Base-by-base conservation (phyloP, 1,284 basidiomycete genomes). In the Leccinum subspadiceum region DNA sequence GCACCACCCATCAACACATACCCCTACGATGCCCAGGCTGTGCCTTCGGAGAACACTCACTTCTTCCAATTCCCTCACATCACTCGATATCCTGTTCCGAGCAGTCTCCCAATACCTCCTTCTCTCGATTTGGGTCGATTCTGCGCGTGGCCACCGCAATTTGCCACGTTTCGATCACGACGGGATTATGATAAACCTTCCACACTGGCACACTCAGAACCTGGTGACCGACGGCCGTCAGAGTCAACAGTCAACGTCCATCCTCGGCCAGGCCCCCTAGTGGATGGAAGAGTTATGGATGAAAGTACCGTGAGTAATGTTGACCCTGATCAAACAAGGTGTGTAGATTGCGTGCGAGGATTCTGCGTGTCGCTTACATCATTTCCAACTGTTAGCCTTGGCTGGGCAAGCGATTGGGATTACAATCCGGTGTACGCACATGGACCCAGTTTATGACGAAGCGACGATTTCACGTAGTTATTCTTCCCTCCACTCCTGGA, bases 31-130 rank as follows among this genome's bases (percentile, higher is more conserved):
- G 5, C 64, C 35, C 60, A 56, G 8, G n/a, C 60, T 7, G 60
- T 64, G 29, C 55, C 64, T 6, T 56, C 63, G 6, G 59, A 61
- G n/a, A 39, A 41, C 20, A 62, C 67, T 50, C 63, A 70, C 29
- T 73, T 70, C 15, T 74, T 69, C n/a, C 71, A 73, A 9, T 58
- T 67, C 41, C 41, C 71, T 26, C 73, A 73, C 46, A 57, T 59
- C 20, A 75, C 74, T 7, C 69, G 62, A 58, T 67, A 62, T 46
- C 68, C 73, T 29, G 64, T 71, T 46, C 70, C 73, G 8, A 62
- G 62, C 13, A 61, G 61, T 39, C 63, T 71, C 41, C 64, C 70
- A 2, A 26, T 62, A 13, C 53, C 61, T 35, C 53, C 63, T 31
- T 53, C 56, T 15, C 39, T 54, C 5, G 5, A 53, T 53, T 44